Evolutionary conservation across 2,329 filamentous ascomycete species (phyloP).

Genomic region (Didymella exigua): DNA sequence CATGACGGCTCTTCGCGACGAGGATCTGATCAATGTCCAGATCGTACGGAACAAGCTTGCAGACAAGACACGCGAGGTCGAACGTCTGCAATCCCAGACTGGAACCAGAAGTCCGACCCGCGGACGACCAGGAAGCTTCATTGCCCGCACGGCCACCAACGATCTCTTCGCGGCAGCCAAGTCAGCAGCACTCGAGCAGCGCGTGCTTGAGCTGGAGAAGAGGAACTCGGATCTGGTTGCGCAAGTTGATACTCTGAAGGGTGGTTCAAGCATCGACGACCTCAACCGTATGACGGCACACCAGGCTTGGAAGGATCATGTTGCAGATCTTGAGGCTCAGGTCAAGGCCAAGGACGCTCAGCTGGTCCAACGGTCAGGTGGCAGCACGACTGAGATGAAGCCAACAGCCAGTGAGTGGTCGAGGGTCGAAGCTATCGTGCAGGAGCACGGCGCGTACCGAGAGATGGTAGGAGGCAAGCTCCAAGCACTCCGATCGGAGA

Average conservation of each 20-base stretch:
- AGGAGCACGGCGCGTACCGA: slow-evolving; percentile 48
- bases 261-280: slow-evolving; percentile 38
- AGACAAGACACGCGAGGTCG: slow-evolving; percentile 48
- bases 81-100: slow-evolving; percentile 32
- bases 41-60: slow-evolving; percentile 49
- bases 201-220: slow-evolving; percentile 51
- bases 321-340: slow-evolving; percentile 37
- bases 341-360: slow-evolving; percentile 41
- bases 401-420: slow-evolving; percentile 35
- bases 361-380: slow-evolving; percentile 25
- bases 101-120: slow-evolving; percentile 33
- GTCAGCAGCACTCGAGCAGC: slow-evolving; percentile 51
- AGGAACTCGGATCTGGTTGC: slow-evolving; percentile 45
- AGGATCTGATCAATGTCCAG: slow-evolving; percentile 51
- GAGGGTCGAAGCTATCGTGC: slow-evolving; percentile 47
- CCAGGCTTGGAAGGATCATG: slow-evolving; percentile 45
- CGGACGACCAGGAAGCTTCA: slow-evolving; percentile 37
- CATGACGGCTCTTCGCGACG: slow-evolving; percentile 50
- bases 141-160: slow-evolving; percentile 44
- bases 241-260: slow-evolving; percentile 39
- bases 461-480: slow-evolving; percentile 47
- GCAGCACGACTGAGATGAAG: slow-evolving; percentile 11
- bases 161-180: slow-evolving; percentile 52
- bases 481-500: slow-evolving; percentile 49
- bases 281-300: slow-evolving; percentile 44